These are phyloP conservation scores for Mucor piriformis DNA, from an alignment of 371 early-diverging fungal species.

Conservation along the genomic window DNA sequence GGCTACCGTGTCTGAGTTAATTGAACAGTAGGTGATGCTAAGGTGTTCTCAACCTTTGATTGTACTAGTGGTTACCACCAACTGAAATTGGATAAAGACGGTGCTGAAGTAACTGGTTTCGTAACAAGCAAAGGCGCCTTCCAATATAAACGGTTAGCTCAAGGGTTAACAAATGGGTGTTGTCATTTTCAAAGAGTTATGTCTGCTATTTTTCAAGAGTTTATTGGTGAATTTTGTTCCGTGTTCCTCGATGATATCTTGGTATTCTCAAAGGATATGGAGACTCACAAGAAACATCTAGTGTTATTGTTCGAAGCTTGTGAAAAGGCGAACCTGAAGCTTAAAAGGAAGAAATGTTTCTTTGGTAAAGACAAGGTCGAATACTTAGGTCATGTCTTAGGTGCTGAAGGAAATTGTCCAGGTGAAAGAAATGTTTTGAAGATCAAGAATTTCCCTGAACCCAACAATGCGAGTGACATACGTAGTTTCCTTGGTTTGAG, in stretches of 20 bases:
- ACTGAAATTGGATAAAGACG: constrained; percentile 23
- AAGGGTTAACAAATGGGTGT: constrained; percentile 32
- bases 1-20: constrained; percentile 34
- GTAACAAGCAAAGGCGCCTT: too few relatives aligned
- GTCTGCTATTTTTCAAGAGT: constrained; percentile 19
- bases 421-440: constrained; percentile 16
- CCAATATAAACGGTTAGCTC: constrained; percentile 36
- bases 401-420: constrained; percentile 24
- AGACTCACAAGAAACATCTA: constrained; percentile 43
- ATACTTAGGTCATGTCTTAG: constrained; percentile 42
- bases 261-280: constrained; percentile 14
- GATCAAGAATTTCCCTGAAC: constrained; percentile 1
- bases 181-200: constrained; percentile 48
- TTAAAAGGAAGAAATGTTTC: constrained; percentile 48
- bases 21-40: constrained; percentile 28
- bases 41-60: constrained; percentile 42
- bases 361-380: constrained; percentile 27
- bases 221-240: constrained; percentile 28
- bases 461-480: constrained; percentile 20
- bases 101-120: constrained; percentile 44
- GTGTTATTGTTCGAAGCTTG: constrained; percentile 28
- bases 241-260: constrained; percentile 46
- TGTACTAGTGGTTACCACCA: constrained; percentile 47
- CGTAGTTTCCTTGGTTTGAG: constrained; percentile 33
- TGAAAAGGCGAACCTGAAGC: constrained; percentile 18